Conservation (phyloP, 331 rosid species). For the Cydonia oblonga region DNA sequence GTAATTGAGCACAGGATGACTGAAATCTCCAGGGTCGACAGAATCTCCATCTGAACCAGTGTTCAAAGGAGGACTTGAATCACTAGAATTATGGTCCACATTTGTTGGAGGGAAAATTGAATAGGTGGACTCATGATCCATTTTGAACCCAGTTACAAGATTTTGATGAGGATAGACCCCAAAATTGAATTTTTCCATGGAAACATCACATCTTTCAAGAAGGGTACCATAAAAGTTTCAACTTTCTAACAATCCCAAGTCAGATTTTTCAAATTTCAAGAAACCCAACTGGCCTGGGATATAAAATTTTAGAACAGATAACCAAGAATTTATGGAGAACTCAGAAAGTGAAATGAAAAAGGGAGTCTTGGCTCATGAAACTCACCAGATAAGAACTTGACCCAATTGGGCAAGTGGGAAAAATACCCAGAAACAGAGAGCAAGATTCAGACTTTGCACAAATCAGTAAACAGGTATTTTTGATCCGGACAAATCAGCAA, state of each 20-base stretch:
- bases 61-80: conserved; percentile 25
- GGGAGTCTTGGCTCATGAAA: not conserved
- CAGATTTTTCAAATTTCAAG: not conserved
- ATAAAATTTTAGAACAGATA: not conserved
- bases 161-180: not conserved
- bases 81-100: conserved; percentile 13
- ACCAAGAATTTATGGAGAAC: not conserved
- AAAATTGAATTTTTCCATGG: conserved; percentile 2
- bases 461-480: not conserved
- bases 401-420: not conserved
- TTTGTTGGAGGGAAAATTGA: conserved; percentile 12
- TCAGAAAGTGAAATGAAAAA: not conserved
- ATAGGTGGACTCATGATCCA: not conserved
- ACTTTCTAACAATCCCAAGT: not conserved
- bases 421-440: not conserved
- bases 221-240: conserved; percentile 7
- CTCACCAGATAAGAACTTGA: not conserved
- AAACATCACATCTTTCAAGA: conserved; percentile 1
- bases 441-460: not conserved
- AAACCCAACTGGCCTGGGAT: not conserved
- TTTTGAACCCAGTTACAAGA: not conserved
- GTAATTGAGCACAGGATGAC: conserved; percentile 39
- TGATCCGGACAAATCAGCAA: not conserved
- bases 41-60: conserved; percentile 29
- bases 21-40: conserved; percentile 17